These are phyloP conservation scores for Aspergillus sp. DNA, from an alignment of 2,329 filamentous ascomycete species.

Conservation along the genomic window DNA sequence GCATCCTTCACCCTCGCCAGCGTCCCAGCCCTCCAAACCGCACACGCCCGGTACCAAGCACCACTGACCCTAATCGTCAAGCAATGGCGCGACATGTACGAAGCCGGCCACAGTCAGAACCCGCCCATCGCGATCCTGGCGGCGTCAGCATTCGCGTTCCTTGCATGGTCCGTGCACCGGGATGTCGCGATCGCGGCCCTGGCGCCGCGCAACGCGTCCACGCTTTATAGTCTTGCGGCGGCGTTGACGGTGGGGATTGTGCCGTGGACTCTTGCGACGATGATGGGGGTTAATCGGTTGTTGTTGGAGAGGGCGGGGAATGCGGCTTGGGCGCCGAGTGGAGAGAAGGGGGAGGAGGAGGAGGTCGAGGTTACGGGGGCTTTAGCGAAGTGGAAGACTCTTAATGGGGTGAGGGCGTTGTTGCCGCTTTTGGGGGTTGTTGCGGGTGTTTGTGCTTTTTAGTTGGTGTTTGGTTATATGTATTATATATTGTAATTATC, in stretches of 20 bases:
- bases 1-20: conserved; percentile 23
- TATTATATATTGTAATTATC: background rate
- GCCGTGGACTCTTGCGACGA: conserved; percentile 32
- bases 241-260: conserved; percentile 31
- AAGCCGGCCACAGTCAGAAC: conserved; percentile 22
- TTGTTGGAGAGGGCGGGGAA: conserved; percentile 20
- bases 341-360: background rate
- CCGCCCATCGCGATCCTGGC: conserved; percentile 25
- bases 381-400: conserved; percentile 11
- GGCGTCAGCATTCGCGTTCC: conserved; percentile 26
- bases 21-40: conserved; percentile 27
- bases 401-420: conserved; percentile 16
- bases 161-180: conserved; percentile 25
- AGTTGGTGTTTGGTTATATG: background rate
- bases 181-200: conserved; percentile 14
- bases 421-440: conserved; percentile 15
- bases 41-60: conserved; percentile 10
- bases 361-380: conserved; percentile 13
- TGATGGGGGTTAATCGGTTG: conserved; percentile 28
- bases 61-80: conserved; percentile 12
- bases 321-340: background rate
- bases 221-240: conserved; percentile 28
- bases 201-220: conserved; percentile 8
- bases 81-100: conserved; percentile 22
- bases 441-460: conserved; percentile 10